Evolutionary conservation across 345 rosid species (phyloP), one percentile per base, ranked within the genome.

Genomic region (Citrus australasica): DNA sequence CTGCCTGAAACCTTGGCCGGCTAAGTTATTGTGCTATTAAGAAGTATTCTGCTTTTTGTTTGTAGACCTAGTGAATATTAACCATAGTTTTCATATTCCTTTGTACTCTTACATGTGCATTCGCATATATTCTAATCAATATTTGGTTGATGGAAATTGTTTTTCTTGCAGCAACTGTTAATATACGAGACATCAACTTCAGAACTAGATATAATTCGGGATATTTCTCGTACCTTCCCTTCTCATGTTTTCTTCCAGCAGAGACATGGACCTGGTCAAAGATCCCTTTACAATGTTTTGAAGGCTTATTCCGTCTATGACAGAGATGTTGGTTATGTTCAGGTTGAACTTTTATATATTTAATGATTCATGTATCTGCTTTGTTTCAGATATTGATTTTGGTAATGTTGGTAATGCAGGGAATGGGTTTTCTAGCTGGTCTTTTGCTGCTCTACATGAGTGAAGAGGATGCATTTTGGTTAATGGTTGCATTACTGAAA

Each of bases 191-290:
- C 98, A 17, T 95, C 99, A 22, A 91, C 96, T 83, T 92, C 99
- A 55, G 99, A 93, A 73, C 82, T 92, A 66, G 99, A 95, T 80
- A 95, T 92, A 81, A 95, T 95, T 79, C 85, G 98, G 21, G 99
- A 95, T 84, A 95, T 95, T 79, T 91, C 97, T 14, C 96, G 99
- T 40, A 93, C 99, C 51, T 95, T 92, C 46, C 98, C 98, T 56
- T 91, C 98, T 14, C 99, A 95, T 86, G 95, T 95, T 80, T 95
- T 95, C 91, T 95, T 94, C 84, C 97, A 89, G 87, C 97, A 92
- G 92, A 92, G 98, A 86, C 99, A 95, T 76, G 99, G 99, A 79
- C 99, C 99, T 60, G 98, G 97, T 76, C 99, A 93, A 78, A 92
- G 98, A 90, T 95, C 99, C 51, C 89, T 95, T 22, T 92, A 93